Conservation (phyloP, 768 basidiomycete species). For the Kwoniella europaea region DNA sequence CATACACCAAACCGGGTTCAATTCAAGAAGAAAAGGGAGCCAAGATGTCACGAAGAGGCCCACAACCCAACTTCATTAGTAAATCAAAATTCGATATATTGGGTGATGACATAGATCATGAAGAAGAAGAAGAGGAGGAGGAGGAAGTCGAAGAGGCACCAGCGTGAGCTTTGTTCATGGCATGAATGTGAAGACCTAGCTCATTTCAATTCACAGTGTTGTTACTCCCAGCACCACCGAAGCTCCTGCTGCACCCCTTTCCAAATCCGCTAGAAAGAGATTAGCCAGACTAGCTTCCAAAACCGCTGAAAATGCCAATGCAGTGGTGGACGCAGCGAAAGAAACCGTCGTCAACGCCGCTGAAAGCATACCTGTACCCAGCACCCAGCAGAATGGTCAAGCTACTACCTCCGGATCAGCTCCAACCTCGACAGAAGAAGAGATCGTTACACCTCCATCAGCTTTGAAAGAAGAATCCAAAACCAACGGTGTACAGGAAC, state of each 20-base stretch:
- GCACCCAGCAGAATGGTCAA: not conserved
- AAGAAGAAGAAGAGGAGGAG: conserved; percentile 37
- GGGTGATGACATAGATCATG: conserved; percentile 27
- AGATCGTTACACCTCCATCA: not conserved
- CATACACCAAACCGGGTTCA: not conserved
- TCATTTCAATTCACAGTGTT: not conserved
- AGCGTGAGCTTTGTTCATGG: not conserved
- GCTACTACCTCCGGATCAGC: not conserved
- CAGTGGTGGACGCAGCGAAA: conserved; percentile 10
- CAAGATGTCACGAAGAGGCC: conserved; percentile 32
- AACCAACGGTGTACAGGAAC: conserved; percentile 1
- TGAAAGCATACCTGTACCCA: conserved; percentile 12
- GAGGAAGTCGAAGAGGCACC: conserved; percentile 26
- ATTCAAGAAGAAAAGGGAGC: not conserved
- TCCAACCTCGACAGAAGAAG: not conserved
- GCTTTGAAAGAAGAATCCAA: conserved; percentile 1
- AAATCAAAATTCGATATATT: conserved; percentile 41
- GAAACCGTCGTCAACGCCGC: conserved; percentile 7
- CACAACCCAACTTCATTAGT: conserved; percentile 26
- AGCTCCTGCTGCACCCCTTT: conserved; percentile 15
- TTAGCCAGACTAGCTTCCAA: conserved; percentile 32
- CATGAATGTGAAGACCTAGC: not conserved
- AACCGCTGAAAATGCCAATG: conserved; percentile 17
- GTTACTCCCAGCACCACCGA: not conserved
- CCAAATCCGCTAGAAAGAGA: conserved; percentile 42